Conservation (phyloP, 345 rosid species). For the Garcia nutans region DNA sequence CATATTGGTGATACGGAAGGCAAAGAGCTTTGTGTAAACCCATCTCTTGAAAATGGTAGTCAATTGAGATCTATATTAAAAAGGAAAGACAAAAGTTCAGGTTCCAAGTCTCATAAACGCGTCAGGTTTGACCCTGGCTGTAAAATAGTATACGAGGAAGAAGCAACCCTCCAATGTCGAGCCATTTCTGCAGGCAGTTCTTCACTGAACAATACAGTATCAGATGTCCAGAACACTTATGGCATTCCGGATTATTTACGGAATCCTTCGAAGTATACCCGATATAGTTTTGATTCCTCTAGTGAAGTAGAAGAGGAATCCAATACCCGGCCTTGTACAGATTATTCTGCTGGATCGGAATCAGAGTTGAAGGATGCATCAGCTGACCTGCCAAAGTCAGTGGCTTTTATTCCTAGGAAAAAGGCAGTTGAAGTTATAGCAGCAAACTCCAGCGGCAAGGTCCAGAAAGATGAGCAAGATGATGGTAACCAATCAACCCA, state of each 20-base stretch:
- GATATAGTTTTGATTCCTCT: conserved; percentile 56
- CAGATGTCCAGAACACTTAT: conserved; percentile 23
- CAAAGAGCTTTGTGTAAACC: conserved; percentile 12
- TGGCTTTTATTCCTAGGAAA: conserved; percentile 63
- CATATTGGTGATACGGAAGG: neutral
- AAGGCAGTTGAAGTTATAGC: conserved; percentile 27
- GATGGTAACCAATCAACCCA: conserved; percentile 5
- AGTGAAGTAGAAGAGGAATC: conserved; percentile 59
- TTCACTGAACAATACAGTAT: conserved; percentile 27
- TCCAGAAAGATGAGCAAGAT: conserved; percentile 24
- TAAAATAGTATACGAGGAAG: conserved; percentile 27
- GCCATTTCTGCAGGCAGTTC: conserved; percentile 23
- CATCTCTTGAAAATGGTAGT: conserved; percentile 11
- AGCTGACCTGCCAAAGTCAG: conserved; percentile 45
- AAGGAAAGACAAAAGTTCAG: conserved; percentile 48
- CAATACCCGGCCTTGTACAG: conserved; percentile 59
- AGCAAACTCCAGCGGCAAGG: conserved; percentile 24
- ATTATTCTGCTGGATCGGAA: conserved; percentile 37
- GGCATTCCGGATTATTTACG: conserved; percentile 66
- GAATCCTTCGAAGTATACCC: conserved; percentile 76
- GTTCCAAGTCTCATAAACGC: conserved; percentile 48
- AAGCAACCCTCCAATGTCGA: conserved; percentile 23
- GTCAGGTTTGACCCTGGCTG: conserved; percentile 57
- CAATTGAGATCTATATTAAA: conserved; percentile 53
- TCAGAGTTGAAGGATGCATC: conserved; percentile 33